Evolutionary conservation across 495 filamentous ascomycete genomes (phyloP), one percentile per base, ranked within the genome.

Genomic region (Penicillium paradoxum): DNA sequence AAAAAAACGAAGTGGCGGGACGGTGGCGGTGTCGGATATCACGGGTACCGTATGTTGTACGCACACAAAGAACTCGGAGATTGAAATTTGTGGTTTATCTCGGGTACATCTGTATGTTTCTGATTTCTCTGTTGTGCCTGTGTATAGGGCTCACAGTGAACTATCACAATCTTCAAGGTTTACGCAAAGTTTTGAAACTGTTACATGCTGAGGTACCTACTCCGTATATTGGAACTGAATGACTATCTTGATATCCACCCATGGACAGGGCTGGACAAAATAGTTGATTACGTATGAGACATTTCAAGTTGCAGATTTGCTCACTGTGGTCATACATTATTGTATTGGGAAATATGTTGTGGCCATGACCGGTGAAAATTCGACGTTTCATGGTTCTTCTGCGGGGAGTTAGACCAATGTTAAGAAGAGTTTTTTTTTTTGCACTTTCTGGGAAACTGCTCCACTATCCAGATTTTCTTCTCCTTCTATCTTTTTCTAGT

Each of bases 291-390:
- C n/a, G n/a, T n/a, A n/a, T n/a, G n/a, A 43, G n/a, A 43, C 7
- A 4, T 17, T 22, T 24, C 18, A 32, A 32, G 29, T 11, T 8
- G 29, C 19, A 19, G 30, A 34, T 15, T 27, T 0, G 4, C 21
- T 8, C 19, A n/a, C 14, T 30, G 17, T 25, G 14, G 15, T 21
- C 27, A 45, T 45, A 45, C 29, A 22, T 14, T 42, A 49, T 34
- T 38, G 45, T 55, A 51, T 39, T 10, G 15, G 41, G 21, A 32
- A 33, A 43, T 37, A 34, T 14, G 13, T 38, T 22, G 39, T 21
- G 4, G 36, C 40, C 41, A 49, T 59, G 60, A 64, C 60, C 60
- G 61, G 63, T 64, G 63, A 64, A 56, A 57, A 54, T 41, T 59
- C 52, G 51, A 54, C 32, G 46, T 55, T 55, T 50, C 46, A 14